phyloP scores from a whole-genome alignment of 2,329 filamentous ascomycete species.

The Verticillium isaacii region DNA sequence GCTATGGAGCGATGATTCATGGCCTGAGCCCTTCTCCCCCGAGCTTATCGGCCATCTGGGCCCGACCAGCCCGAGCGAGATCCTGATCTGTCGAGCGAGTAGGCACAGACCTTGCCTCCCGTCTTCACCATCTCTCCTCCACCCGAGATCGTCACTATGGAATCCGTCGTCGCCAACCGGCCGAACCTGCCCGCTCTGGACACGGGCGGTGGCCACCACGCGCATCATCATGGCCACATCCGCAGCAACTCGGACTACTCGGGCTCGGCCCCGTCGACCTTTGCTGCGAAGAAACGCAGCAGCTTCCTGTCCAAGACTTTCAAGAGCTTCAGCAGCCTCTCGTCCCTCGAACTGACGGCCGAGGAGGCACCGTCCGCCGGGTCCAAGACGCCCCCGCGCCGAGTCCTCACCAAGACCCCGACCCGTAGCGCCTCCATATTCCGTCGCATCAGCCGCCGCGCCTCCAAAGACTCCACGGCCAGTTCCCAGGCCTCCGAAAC shows the following conservation, averaged over 20 bases:
- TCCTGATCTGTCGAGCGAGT: neutral
- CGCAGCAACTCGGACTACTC: neutral
- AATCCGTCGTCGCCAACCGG: conserved; percentile 5
- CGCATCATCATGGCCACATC: neutral
- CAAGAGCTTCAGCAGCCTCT: conserved; percentile 13
- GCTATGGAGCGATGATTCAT: conserved; percentile 4
- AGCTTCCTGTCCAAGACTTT: conserved; percentile 14
- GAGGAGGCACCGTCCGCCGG: conserved; percentile 3
- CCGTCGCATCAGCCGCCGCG: conserved; percentile 33
- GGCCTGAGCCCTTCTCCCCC: conserved; percentile 10
- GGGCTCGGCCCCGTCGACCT: conserved; percentile 5
- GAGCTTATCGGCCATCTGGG: conserved; percentile 11
- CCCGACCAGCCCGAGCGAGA: conserved; percentile 4
- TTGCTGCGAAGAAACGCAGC: conserved; percentile 8
- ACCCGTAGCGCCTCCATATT: conserved; percentile 27
- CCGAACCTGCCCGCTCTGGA: conserved; percentile 11
- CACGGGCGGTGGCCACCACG: conserved; percentile 2
- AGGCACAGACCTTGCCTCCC: neutral
- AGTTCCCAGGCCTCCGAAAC: conserved; percentile 16
- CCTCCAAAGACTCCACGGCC: conserved; percentile 30
- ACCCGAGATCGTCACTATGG: neutral
- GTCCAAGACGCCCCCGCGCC: conserved; percentile 5
- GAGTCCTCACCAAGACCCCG: conserved; percentile 29
- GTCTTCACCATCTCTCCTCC: neutral
- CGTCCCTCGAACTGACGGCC: conserved; percentile 9